phyloP scores from a whole-genome alignment of 805 yeast species.

The Wickerhamiella occidentalis region DNA sequence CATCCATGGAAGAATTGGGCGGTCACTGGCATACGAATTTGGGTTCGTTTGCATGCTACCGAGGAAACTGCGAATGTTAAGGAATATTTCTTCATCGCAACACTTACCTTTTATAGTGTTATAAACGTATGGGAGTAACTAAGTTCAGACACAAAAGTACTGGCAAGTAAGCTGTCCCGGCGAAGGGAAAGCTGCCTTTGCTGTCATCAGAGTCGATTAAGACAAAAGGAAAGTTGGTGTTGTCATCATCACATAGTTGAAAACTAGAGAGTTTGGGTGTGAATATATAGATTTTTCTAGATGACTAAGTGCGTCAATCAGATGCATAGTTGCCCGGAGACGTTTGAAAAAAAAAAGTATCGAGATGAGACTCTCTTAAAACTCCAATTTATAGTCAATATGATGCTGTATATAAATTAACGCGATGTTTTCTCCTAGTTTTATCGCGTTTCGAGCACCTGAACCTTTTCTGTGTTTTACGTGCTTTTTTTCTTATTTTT shows the following conservation, averaged over 20 bases:
- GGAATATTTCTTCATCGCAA: slow-evolving; percentile 28
- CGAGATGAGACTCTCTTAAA: not conserved
- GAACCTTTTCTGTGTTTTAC: no score
- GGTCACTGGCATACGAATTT: slow-evolving; percentile 32
- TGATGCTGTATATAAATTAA: no score
- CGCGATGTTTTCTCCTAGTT: no score
- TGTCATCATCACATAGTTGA: slow-evolving; percentile 26
- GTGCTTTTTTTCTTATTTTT: no score
- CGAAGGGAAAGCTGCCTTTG: slow-evolving; percentile 25
- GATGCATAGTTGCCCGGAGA: slow-evolving; percentile 2
- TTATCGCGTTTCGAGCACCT: no score
- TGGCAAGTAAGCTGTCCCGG: slow-evolving; percentile 31
- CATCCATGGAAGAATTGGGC: slow-evolving; percentile 34
- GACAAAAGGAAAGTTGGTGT: slow-evolving; percentile 30
- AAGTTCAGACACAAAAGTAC: slow-evolving; percentile 27
- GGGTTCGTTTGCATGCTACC: slow-evolving; percentile 33
- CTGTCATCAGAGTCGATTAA: slow-evolving; percentile 34
- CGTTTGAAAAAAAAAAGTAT: not conserved
- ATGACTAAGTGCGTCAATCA: not conserved
- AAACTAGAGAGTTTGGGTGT: not conserved
- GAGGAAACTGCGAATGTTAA: slow-evolving; percentile 36
- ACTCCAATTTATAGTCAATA: no score
- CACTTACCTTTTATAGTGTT: slow-evolving; percentile 17
- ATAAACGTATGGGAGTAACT: slow-evolving; percentile 8
- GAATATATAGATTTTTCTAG: slow-evolving; percentile 1